Evolutionary conservation across 2,329 filamentous ascomycete species (phyloP).

Genomic region (Nigrospora sphaerica): DNA sequence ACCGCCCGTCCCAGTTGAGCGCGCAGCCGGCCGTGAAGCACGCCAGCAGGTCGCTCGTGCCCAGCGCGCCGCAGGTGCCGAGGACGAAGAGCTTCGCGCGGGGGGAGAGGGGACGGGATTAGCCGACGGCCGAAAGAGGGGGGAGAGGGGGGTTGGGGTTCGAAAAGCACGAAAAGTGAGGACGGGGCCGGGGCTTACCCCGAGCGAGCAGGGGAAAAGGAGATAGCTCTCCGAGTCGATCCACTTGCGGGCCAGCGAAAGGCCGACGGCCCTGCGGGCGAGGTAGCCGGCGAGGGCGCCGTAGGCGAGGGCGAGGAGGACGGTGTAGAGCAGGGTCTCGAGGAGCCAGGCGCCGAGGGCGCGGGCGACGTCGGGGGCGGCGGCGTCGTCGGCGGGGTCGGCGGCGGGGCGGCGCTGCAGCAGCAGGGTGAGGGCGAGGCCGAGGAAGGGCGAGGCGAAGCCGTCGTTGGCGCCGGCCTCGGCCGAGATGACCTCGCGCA

Average conservation of each 20-base stretch:
- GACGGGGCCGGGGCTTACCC: constrained; percentile 18
- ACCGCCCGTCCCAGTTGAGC: constrained; percentile 57
- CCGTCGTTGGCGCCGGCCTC: constrained; percentile 58
- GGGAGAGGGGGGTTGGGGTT: too few relatives aligned
- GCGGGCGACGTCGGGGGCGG: constrained; percentile 53
- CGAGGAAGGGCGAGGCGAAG: constrained; percentile 54
- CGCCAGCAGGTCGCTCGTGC: constrained; percentile 52
- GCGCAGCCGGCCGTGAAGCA: constrained; percentile 53
- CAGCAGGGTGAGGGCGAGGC: constrained; percentile 36
- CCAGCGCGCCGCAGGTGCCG: constrained; percentile 49
- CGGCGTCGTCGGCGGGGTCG: constrained; percentile 57
- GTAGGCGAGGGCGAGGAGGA: constrained; percentile 44
- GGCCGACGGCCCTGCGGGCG: constrained; percentile 38
- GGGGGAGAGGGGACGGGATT: too few relatives aligned
- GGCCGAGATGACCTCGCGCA: constrained; percentile 56
- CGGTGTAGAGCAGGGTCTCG: constrained; percentile 54
- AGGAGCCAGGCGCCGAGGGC: constrained; percentile 50
- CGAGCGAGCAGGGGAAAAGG: constrained; percentile 42
- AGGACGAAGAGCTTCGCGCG: constrained; percentile 42
- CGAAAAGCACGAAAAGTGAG: too few relatives aligned
- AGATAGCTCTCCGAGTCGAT: constrained; percentile 48
- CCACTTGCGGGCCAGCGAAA: constrained; percentile 39
- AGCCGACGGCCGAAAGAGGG: too few relatives aligned
- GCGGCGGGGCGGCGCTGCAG: constrained; percentile 34
- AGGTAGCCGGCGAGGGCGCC: constrained; percentile 43